Base-by-base conservation (phyloP, 2,329 filamentous ascomycete species). In the Daldinia sp. region DNA sequence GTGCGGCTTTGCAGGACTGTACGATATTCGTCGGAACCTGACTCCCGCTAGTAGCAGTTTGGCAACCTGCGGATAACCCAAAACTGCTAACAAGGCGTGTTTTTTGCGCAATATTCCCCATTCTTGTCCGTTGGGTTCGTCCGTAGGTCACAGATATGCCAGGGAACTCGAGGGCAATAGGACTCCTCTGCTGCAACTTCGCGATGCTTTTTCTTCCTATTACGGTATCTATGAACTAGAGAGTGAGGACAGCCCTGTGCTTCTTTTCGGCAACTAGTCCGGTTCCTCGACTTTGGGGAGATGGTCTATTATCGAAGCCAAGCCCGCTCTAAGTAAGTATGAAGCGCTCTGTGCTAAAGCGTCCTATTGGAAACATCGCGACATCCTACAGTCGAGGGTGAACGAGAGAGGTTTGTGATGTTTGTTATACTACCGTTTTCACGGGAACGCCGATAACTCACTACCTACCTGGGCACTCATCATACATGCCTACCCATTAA, bases 31-130 rank as follows among this genome's bases (percentile, higher is more conserved):
- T 68, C 66, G 66, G 63, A 62, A 63, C 35, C 41, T 63, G 29
- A 15, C 59, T 66, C 66, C 66, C 66, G 63, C 21, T 63, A 68
- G 63, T 58, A 37, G 54, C 48, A 50, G 54, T 34, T 25, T 47
- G 45, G 54, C 48, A 50, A 51, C 39, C 30, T 47, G 48, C 29
- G 15, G 45, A 17, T 30, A 34, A 34, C 27, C 51, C 34, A 25
- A 35, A 47, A 47, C 32, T 10, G n/a, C 37, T 49, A 17, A n/a
- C 32, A 32, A 43, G 41, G 17, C 15, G 23, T 29, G 6, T 51
- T 53, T 27, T 34, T 45, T 47, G 23, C 53, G 45, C 55, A 57
- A 43, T 35, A 51, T 45, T 25, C 32, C 50, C 37, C 32, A 51
- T 37, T 61, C 55, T 34, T 58, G 25, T n/a, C 39, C 21, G 32